Evolutionary conservation across 192 early-diverging fungal species (phyloP), one percentile per base, ranked within the genome.

Genomic region (Chytriomyces confervae): DNA sequence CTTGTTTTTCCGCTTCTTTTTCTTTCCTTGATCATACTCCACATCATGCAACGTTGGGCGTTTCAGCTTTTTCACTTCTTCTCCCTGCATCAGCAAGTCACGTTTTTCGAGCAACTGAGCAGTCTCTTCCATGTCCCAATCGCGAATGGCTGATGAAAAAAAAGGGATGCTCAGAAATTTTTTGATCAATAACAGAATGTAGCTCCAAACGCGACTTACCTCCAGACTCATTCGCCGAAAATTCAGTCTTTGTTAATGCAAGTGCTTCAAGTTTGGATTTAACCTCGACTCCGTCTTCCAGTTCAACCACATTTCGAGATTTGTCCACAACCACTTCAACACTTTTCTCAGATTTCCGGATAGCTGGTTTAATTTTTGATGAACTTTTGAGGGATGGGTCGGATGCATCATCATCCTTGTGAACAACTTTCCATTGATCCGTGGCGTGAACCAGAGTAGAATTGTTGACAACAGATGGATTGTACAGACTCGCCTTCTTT

Each of bases 1-100:
- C 23, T 27, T 44, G 23, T 10, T 79, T 29, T 73, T 72, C 62
- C 46, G 46, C 70, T 79, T 79, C 49, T 79, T 79, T 43, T 60
- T 72, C 44, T 79, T 79, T 65, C 77, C 77, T 43, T 49, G 61
- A 18, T 79, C 77, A 79, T 79, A 79, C 50, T 79, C 77, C 7
- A 69, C 48, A 27, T 79, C 77, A 49, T 79, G 66, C 60, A 63
- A 9, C 5, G 44, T 44, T 3, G 77, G 77, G 18, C 77, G 10
- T 27, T 73, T 76, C 27, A 46, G 18, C 49, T 76, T 76, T 10
- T 46, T 44, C 7, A 5, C 62, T 29, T 16, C 24, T 18, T 50
- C 62, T 13, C 20, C 9, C 36, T 23, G n/a, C 75, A 76, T 76
- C 27, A 76, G 45, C 46, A 18, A 23, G 53, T 76, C 75, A 8